These are phyloP conservation scores for Artemisia argyi DNA, from an alignment of 129 eudicot species.

Conservation along the genomic window DNA sequence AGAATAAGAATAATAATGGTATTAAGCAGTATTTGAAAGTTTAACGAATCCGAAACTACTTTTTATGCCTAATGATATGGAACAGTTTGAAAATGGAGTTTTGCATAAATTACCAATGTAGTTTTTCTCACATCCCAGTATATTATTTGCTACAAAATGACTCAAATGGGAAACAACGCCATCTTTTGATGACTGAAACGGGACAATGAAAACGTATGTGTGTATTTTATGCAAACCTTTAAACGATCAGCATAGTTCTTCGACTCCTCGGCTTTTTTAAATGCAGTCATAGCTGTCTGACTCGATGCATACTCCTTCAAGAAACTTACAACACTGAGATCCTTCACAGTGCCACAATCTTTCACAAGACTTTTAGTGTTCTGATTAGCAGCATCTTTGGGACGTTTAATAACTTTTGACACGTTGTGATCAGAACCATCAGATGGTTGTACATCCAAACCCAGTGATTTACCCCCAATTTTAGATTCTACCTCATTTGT, in stretches of 20 bases:
- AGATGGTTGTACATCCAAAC: too few relatives aligned
- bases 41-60: not conserved
- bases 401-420: constrained; percentile 40
- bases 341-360: constrained; percentile 29
- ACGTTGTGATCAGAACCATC: constrained; percentile 32
- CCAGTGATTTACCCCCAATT: constrained; percentile 20
- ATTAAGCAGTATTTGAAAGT: too few relatives aligned
- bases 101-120: too few relatives aligned
- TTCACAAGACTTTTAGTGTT: constrained; percentile 32
- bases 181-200: too few relatives aligned
- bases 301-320: constrained; percentile 45
- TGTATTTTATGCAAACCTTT: constrained; percentile 47
- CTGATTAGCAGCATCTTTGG: constrained; percentile 28
- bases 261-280: constrained; percentile 72
- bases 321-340: constrained; percentile 36
- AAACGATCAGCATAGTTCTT: constrained; percentile 61
- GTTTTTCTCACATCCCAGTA: too few relatives aligned
- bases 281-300: constrained; percentile 47
- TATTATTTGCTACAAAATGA: not conserved
- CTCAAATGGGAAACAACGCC: too few relatives aligned
- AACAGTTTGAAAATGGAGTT: too few relatives aligned
- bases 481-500: constrained; percentile 29
- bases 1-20: not conserved
- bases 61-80: not conserved
- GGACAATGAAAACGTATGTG: too few relatives aligned